These are phyloP conservation scores for Daldinia sp. DNA, from an alignment of 2,329 filamentous ascomycete species.

Conservation along the genomic window DNA sequence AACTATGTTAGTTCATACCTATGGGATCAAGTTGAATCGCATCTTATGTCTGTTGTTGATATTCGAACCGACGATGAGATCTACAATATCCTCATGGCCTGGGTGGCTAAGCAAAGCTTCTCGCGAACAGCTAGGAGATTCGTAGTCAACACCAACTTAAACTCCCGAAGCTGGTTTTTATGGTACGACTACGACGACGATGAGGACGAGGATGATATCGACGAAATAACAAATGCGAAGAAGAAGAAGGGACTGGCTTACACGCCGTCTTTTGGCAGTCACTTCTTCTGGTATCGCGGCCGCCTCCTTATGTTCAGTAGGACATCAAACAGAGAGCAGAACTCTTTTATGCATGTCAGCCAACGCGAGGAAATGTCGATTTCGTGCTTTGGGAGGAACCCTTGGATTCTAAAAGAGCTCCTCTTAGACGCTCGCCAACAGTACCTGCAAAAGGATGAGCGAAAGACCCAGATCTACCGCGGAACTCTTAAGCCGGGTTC, in stretches of 20 bases:
- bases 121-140: conserved; percentile 67
- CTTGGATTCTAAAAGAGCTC: conserved; percentile 67
- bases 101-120: conserved; percentile 71
- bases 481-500: conserved; percentile 55
- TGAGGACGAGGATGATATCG: conserved; percentile 54
- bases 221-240: conserved; percentile 44
- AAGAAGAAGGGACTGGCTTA: conserved; percentile 64
- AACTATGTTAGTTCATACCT: conserved; percentile 61
- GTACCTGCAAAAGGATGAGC: conserved; percentile 65
- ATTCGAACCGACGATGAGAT: conserved; percentile 75
- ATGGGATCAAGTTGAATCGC: conserved; percentile 56
- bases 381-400: conserved; percentile 68
- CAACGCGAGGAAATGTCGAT: conserved; percentile 67
- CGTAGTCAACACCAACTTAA: conserved; percentile 70
- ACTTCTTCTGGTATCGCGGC: conserved; percentile 73
- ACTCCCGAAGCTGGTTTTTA: conserved; percentile 60
- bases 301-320: conserved; percentile 66
- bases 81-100: conserved; percentile 76
- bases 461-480: conserved; percentile 72
- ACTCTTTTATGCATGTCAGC: conserved; percentile 51
- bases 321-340: conserved; percentile 56
- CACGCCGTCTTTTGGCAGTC: conserved; percentile 72
- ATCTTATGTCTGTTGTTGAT: conserved; percentile 72
- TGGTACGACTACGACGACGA: conserved; percentile 57
- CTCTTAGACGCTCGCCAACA: conserved; percentile 64